phyloP scores from a whole-genome alignment of 2,329 filamentous ascomycete species.

The Trichoderma endophyticum region DNA sequence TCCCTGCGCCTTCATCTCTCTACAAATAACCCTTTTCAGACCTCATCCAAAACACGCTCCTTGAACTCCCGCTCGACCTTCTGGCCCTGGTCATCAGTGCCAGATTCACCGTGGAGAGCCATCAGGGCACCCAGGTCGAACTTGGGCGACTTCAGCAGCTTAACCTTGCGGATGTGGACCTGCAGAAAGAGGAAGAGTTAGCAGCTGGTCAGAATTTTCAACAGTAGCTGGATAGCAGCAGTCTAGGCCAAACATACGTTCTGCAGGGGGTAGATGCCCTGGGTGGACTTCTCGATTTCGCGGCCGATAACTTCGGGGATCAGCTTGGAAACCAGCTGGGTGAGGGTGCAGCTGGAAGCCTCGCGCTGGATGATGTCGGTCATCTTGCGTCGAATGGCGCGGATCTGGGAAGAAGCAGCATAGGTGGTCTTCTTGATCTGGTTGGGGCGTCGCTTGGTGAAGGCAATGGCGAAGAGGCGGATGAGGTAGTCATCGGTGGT shows the following conservation, averaged over 20 bases:
- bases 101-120: slow-evolving; percentile 95
- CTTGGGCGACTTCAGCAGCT: slow-evolving; percentile 98
- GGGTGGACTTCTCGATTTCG: slow-evolving; percentile 99
- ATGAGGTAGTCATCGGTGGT: slow-evolving; percentile 99
- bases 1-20: slow-evolving; percentile 33
- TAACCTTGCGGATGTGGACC: slow-evolving; percentile 99
- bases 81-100: slow-evolving; percentile 92
- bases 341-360: slow-evolving; percentile 88
- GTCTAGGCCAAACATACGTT: slow-evolving; percentile 64
- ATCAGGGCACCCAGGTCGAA: slow-evolving; percentile 97
- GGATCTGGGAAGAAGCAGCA: slow-evolving; percentile 93
- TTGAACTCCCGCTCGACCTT: slow-evolving; percentile 99
- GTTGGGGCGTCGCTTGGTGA: slow-evolving; percentile 98
- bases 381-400: slow-evolving; percentile 99
- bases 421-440: slow-evolving; percentile 99
- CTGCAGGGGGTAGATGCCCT: slow-evolving; percentile 99
- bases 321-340: slow-evolving; percentile 96
- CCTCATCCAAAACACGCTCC: slow-evolving; percentile 90
- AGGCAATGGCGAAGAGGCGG: slow-evolving; percentile 97
- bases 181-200: slow-evolving; percentile 38
- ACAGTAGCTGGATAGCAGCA: neutral
- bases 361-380: slow-evolving; percentile 97
- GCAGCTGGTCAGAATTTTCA: neutral
- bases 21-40: slow-evolving; percentile 60
- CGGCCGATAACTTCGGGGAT: slow-evolving; percentile 99